phyloP scores from a whole-genome alignment of 2,329 filamentous ascomycete species.

The Boeremia lycopersici region DNA sequence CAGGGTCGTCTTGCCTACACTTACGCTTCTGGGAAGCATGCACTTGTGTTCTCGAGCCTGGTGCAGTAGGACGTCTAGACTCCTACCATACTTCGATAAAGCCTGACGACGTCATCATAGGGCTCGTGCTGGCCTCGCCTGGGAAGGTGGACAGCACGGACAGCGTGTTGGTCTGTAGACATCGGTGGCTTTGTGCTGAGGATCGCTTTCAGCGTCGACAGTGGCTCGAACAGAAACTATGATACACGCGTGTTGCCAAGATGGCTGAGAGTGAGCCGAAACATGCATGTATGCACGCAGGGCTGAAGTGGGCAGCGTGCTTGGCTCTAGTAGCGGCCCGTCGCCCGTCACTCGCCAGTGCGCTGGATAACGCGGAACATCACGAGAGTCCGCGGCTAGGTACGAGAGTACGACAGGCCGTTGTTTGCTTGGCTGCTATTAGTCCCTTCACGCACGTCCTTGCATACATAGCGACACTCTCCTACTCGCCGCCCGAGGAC shows the following conservation, averaged over 20 bases:
- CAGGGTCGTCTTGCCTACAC: background rate
- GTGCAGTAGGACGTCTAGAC: too few species aligned
- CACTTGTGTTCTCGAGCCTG: background rate
- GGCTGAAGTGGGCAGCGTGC: background rate
- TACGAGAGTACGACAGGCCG: constrained; percentile 9
- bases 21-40: background rate
- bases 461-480: constrained; percentile 12
- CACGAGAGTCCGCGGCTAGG: background rate
- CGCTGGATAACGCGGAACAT: constrained; percentile 6
- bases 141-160: background rate
- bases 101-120: too few species aligned
- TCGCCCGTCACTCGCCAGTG: background rate
- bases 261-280: too few species aligned
- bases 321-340: constrained; percentile 1
- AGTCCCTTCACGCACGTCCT: constrained; percentile 13
- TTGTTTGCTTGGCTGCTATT: constrained; percentile 11
- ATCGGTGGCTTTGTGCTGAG: background rate
- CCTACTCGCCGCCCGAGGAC: background rate
- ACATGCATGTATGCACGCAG: background rate
- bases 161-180: background rate
- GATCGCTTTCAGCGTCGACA: background rate
- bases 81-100: too few species aligned
- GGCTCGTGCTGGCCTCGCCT: background rate
- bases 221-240: background rate
- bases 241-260: too few species aligned